These are phyloP conservation scores for Trichopus zeylanicus DNA, from an alignment of 116 monocot genomes.

Conservation along the genomic window DNA sequence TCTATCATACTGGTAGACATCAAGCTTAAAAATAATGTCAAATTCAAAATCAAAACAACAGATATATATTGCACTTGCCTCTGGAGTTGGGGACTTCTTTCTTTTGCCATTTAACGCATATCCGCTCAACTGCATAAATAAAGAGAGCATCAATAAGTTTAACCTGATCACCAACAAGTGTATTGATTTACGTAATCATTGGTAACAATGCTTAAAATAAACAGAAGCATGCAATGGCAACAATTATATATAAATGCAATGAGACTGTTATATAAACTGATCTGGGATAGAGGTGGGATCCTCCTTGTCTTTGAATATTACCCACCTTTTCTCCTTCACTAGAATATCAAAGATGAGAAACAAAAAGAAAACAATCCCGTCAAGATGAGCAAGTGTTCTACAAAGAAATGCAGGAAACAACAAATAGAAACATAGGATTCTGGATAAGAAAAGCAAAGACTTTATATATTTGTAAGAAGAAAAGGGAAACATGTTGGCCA, in stretches of 20 bases:
- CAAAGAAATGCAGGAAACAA: too few species aligned
- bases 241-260: neutral
- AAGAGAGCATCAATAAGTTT: conserved; percentile 7
- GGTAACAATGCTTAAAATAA: too few species aligned
- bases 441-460: too few species aligned
- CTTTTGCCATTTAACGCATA: conserved; percentile 97
- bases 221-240: too few species aligned
- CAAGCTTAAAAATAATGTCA: neutral
- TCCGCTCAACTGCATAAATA: conserved; percentile 83
- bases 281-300: conserved; percentile 90
- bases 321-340: conserved; percentile 96
- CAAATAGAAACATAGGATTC: too few species aligned
- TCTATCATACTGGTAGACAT: neutral
- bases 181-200: too few species aligned
- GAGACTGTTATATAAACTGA: conserved; percentile 9
- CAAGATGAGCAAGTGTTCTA: neutral
- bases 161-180: too few species aligned
- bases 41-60: neutral
- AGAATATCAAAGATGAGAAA: neutral
- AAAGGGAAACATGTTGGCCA: too few species aligned
- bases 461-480: too few species aligned
- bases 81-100: conserved; percentile 78
- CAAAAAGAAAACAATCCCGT: too few species aligned
- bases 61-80: conserved; percentile 31
- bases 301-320: conserved; percentile 72